Base-by-base conservation (phyloP, 257 asterid genomes). In the Primulina tabacum region DNA sequence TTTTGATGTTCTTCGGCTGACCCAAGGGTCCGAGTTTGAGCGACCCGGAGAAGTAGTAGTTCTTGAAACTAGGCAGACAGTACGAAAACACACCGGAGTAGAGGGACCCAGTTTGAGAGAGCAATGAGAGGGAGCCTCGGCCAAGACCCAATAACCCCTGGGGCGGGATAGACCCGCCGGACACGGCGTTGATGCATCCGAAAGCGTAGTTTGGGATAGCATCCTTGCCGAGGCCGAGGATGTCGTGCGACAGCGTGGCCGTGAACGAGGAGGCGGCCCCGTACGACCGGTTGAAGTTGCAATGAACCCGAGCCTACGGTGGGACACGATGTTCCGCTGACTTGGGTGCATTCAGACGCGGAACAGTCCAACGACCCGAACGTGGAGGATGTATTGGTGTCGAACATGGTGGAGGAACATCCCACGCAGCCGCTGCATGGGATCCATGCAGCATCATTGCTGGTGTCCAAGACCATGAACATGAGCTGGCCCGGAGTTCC, bases 111-210 rank as follows among this genome's bases (percentile, higher is more conserved):
- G 97, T 70, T 71, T 92, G 97, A 0, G 95, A 81, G 64, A 86
- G 82, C 69, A 92, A 63, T 6, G 97, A 90, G 88, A 88, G 68
- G 71, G 95, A 76, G 65, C 98, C 98, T 71, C 93, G 84, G 17
- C 98, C 98, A 81, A 92, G 37, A 29, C 97, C 98, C 75, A 92
- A 57, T 37, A 92, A 70, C 35, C 98, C 98, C 64, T 92, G 98
- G 1, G 98, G 93, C 0, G 97, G 97, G 16, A 88, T 64, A 7
- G 92, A 78, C 75, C 74, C 72, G 1, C 98, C 98, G 0, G 90
- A 82, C 3, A 80, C 79, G 0, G 85, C 68, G 33, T 64, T 82
- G 68, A 90, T 73, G 88, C 98, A 92, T 29, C 98, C 98, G 2
- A 92, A 92, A 0, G 96, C 79, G 7, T 86, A 92, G 72, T 80